Evolutionary conservation across 1,284 basidiomycete genomes (phyloP), one percentile per base, ranked within the genome.

Genomic region (Cutaneotrichosporon sp.): DNA sequence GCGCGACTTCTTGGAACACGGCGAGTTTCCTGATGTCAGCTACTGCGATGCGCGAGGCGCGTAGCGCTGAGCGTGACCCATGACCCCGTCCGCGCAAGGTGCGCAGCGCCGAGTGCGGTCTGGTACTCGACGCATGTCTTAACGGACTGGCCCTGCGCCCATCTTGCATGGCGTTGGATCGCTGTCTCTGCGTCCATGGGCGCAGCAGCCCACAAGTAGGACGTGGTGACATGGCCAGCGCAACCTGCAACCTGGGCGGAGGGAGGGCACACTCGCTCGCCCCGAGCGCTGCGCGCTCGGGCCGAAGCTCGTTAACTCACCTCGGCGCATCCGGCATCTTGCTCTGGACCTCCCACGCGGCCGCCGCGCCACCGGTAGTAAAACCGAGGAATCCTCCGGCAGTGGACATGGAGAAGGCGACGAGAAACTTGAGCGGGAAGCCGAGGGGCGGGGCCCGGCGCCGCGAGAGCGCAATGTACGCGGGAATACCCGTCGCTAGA

Each of bases 1-100:
- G 42, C 34, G 67, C 62, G 40, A 72, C 59, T 42, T 69, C 53
- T 40, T 63, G 59, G 45, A 72, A 68, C 12, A 72, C 63, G 43
- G 55, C 51, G 23, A 72, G 52, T 47, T 70, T 72, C n/a, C 67
- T 70, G 49, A 12, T 20, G 43, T 56, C 33, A 56, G 54, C 42
- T 2, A 14, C 13, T 10, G 26, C 5, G 26, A 5, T 30, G 10
- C 7, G 26, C 5, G 26, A 30, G 26, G 26, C 7, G 5, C 5
- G 26, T 5, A 30, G 26, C 26, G 26, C 26, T 10, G n/a, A n/a
- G n/a, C n/a, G n/a, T n/a, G n/a, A n/a, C n/a, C n/a, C n/a, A n/a
- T n/a, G n/a, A n/a, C n/a, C n/a, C n/a, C n/a, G n/a, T n/a, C n/a
- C n/a, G n/a, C n/a, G n/a, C n/a, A n/a, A n/a, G n/a, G n/a, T n/a